Conservation (phyloP, 441 rosid genomes). For the Euphorbia celastroides region DNA sequence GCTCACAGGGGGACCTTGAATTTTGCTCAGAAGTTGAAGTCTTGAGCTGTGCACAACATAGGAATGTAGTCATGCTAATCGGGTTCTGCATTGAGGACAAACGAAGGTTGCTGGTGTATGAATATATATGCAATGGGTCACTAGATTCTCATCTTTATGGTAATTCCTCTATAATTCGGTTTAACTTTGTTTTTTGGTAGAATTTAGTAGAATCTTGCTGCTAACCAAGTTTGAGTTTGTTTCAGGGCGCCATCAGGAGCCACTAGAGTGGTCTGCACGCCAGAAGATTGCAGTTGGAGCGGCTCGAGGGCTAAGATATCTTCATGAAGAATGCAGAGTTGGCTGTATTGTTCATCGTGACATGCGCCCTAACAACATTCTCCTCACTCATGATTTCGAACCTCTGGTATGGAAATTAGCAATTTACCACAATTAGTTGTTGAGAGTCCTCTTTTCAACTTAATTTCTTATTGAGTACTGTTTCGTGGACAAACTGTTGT, state of each 20-base stretch:
- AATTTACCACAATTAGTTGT: neutral
- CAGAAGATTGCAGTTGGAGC: conserved; percentile 98
- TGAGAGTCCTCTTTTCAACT: neutral
- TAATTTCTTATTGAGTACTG: neutral
- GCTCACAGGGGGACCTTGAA: conserved; percentile 97
- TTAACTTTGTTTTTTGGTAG: neutral
- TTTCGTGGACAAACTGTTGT: neutral
- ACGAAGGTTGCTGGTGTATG: conserved; percentile 91
- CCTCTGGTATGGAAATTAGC: conserved; percentile 61
- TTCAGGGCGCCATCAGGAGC: conserved; percentile 56
- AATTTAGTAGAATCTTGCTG: too few species aligned
- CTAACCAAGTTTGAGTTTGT: conserved; percentile 6
- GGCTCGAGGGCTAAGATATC: conserved; percentile 96
- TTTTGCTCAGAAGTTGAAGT: conserved; percentile 99
- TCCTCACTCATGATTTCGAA: conserved; percentile 94
- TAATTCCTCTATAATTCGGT: conserved; percentile 33
- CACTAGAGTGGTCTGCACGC: conserved; percentile 84
- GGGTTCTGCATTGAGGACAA: conserved; percentile 95
- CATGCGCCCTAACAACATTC: conserved; percentile 98
- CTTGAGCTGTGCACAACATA: conserved; percentile 97
- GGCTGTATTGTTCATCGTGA: conserved; percentile 99
- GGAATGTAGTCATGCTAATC: conserved; percentile 95
- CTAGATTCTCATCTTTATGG: conserved; percentile 94
- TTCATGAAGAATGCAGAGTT: conserved; percentile 99
- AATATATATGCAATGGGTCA: conserved; percentile 96